phyloP scores from a whole-genome alignment of 768 basidiomycete species.

The Pisolithus marmoratus region DNA sequence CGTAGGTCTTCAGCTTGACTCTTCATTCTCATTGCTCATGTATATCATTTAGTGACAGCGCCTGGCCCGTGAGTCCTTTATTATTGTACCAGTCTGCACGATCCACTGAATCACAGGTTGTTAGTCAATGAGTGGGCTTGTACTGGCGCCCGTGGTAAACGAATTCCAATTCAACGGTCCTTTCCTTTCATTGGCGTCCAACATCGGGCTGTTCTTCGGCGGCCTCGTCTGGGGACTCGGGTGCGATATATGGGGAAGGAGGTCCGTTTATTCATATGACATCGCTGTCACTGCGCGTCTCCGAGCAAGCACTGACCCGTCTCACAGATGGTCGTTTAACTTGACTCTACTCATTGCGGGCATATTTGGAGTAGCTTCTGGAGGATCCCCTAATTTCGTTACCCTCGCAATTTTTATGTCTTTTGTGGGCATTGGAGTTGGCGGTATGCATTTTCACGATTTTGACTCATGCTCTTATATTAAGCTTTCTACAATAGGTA shows the following conservation, averaged over 20 bases:
- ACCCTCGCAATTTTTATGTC: constrained; percentile 44
- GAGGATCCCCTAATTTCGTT: constrained; percentile 40
- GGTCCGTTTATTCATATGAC: constrained; percentile 18
- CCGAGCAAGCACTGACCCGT: neutral
- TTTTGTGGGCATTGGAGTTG: constrained; percentile 42
- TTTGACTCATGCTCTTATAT: neutral
- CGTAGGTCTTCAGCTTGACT: constrained; percentile 19
- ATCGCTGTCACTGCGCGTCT: neutral
- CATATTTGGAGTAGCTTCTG: constrained; percentile 48
- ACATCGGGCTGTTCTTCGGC: constrained; percentile 49
- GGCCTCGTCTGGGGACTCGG: constrained; percentile 44
- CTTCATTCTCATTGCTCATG: neutral
- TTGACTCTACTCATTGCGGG: constrained; percentile 49
- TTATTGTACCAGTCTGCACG: neutral
- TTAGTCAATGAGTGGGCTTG: constrained; percentile 38
- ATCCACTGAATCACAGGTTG: neutral
- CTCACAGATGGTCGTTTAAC: constrained; percentile 45
- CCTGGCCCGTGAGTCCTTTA: constrained; percentile 31
- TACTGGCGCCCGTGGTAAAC: constrained; percentile 40
- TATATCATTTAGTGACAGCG: constrained; percentile 24
- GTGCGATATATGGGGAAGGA: constrained; percentile 48
- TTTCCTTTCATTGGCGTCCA: constrained; percentile 45
- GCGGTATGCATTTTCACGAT: constrained; percentile 26
- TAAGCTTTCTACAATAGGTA: constrained; percentile 27
- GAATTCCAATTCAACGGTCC: constrained; percentile 47